Base-by-base conservation (phyloP, 352 stramenopile genomes). In the Globisporangium mamillatum region DNA sequence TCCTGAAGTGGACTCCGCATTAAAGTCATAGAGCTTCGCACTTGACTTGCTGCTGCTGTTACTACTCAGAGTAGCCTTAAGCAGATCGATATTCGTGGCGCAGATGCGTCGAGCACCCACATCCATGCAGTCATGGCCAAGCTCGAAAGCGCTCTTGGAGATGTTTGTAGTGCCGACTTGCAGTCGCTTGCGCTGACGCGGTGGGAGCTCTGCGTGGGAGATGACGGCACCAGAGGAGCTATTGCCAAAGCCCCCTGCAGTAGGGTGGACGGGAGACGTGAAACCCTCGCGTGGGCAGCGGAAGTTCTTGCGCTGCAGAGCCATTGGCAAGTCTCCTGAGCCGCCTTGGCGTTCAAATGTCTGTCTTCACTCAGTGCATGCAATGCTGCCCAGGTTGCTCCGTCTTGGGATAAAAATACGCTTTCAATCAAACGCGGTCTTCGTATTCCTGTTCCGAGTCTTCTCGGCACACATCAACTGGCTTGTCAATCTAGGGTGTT, bases 91-190 rank as follows among this genome's bases (percentile, higher is more conserved):
- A 44, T 90, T 91, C 24, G 79, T 88, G 52, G 80, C 75, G 41
- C 73, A 71, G 36, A 80, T 68, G 46, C 69, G 71, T 18, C 67
- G 74, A 18, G 72, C 32, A 7, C 32, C 8, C 8, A 38, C 32
- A 38, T 38, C 63, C 6, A 71, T 77, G 5, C 25, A 32, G 63
- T 64, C 34, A 73, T 52, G 29, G 71, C 73, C 9, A 70, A 52
- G 34, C 78, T 63, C 24, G 0, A 75, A 76, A 24, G 62, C 55
- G 60, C 67, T 76, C 46, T 81, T 84, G 1, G 65, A 63, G 29
- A 92, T 64, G 61, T 94, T 94, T 0, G 84, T 94, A 5, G 75
- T 68, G 4, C 86, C 87, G n/a, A 94, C 82, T 64, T 92, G 87
- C n/a, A 93, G 54, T 8, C 87, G 75, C 60, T 90, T 90, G 65